Evolutionary conservation across 108 stramenopile species (phyloP), one percentile per base, ranked within the genome.

Genomic region (Epipyxis sp.): DNA sequence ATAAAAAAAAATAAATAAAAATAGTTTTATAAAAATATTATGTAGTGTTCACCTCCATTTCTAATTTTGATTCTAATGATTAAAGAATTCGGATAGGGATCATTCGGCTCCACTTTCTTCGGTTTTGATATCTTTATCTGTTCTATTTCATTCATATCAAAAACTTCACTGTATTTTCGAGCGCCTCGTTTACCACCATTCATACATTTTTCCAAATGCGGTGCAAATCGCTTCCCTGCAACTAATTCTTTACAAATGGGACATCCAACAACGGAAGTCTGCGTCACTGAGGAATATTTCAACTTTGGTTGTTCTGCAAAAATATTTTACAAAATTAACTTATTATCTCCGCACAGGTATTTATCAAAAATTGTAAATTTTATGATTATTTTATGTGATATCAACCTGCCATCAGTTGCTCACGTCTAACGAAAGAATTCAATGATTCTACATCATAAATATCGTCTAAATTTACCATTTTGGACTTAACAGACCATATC

Each of bases 141-240:
- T 50, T 50, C 46, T n/a, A n/a, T n/a, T n/a, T n/a, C n/a, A n/a
- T n/a, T n/a, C 46, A 13, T 20, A 50, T 6, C 13, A 50, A 50
- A 50, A 20, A 50, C 13, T 6, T 65, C 61, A 32, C 35, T 35
- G 61, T 3, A 32, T 32, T 32, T 16, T 3, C 61, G 61, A 13
- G 25, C 61, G 10, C 13, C 61, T 65, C 61, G 3, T 32, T 65
- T 65, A 35, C 61, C 61, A 13, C 61, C 61, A 6, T 65, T 3
- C 25, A 65, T 13, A 25, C 61, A 65, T 13, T 32, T 16, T 32
- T 65, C 61, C 35, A 65, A 25, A 37, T 65, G 61, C 6, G 61
- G 61, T 29, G 61, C 61, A 65, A 32, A 65, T 3, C 61, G 61
- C 3, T 6, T 37, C 10, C 61, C 61, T 29, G 61, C 61, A 65